Percentiles rank a stretch among this genome's conserved stretches.
Conservation (phyloP, 768 basidiomycete genomes). For the Favolaschia claudopus region DNA sequence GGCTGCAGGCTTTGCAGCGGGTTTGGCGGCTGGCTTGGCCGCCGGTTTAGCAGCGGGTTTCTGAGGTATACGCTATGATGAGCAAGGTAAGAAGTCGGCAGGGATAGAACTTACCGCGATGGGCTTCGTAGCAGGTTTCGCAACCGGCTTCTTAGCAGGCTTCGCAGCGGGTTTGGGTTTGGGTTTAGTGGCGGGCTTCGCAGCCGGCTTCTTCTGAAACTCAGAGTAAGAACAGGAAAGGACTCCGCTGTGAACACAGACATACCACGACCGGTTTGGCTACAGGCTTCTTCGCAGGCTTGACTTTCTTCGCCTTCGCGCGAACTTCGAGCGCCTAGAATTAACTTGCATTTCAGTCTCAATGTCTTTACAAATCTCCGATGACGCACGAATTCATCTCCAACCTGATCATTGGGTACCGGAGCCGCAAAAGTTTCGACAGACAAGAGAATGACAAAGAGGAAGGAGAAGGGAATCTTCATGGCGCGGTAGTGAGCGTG, state of each 20-base stretch:
- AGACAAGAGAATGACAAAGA: background rate
- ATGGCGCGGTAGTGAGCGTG: background rate
- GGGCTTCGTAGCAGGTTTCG: no score
- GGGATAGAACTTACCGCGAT: no score
- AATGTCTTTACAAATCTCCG: background rate
- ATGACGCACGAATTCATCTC: background rate
- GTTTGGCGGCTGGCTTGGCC: background rate
- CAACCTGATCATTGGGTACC: background rate
- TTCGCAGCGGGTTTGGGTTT: no score
- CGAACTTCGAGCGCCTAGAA: background rate
- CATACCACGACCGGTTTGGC: background rate
- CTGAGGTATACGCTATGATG: no score
- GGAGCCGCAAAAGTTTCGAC: background rate
- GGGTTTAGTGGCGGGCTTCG: conserved; percentile 4
- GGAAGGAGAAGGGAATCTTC: background rate
- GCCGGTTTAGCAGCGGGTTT: no score
- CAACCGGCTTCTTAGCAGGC: no score
- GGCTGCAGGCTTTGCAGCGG: background rate
- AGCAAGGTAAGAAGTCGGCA: no score
- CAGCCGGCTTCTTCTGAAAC: background rate
- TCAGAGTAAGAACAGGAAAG: no score
- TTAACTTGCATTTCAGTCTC: background rate
- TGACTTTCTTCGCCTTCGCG: background rate
- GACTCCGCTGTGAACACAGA: no score
- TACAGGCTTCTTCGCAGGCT: background rate